phyloP scores from a whole-genome alignment of 306 rosid species.

The Lagenaria siceraria region DNA sequence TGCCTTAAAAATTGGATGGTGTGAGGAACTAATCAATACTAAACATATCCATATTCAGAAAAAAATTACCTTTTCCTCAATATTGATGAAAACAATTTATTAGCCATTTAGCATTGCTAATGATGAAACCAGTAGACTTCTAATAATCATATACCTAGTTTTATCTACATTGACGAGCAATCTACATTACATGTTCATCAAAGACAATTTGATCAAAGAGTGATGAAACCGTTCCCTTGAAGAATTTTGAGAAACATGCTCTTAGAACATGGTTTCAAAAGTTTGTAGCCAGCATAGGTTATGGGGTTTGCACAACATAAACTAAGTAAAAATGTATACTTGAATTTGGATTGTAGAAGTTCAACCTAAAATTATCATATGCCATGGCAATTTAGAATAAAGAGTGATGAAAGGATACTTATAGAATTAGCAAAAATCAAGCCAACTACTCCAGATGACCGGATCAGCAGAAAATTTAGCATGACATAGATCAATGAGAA shows the following conservation, averaged over 20 bases:
- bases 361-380: not conserved
- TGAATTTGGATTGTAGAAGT: not conserved
- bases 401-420: constrained; percentile 55
- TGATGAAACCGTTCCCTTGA: not conserved
- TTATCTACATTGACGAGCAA: not conserved
- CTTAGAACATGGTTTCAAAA: not conserved
- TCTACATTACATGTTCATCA: not conserved
- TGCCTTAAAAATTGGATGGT: not conserved
- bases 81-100: not conserved
- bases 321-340: not conserved
- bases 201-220: not conserved
- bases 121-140: not conserved
- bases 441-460: constrained; percentile 72
- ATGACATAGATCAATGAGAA: constrained; percentile 66
- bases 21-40: not conserved
- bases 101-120: not conserved
- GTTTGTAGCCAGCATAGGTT: not conserved
- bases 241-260: not conserved
- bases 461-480: constrained; percentile 60
- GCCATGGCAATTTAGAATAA: not conserved
- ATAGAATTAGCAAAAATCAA: constrained; percentile 75
- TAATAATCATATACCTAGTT: not conserved
- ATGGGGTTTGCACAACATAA: not conserved
- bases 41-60: not conserved
- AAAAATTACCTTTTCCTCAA: not conserved